Conservation (phyloP, 331 rosid genomes). For the Phaseolus coccineus region DNA sequence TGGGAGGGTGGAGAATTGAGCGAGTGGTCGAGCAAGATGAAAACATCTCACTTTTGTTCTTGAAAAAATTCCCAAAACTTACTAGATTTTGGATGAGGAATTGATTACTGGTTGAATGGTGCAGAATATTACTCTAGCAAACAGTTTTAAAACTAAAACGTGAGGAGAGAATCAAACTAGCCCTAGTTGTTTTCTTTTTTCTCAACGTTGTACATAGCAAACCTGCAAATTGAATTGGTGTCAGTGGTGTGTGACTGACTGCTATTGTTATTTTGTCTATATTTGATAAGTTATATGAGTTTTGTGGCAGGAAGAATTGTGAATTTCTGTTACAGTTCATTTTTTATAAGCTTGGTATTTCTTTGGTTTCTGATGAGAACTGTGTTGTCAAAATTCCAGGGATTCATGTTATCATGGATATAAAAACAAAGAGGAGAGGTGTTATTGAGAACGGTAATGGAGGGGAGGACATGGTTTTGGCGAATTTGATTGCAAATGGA, state of each 20-base stretch:
- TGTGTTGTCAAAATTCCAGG: constrained; percentile 39
- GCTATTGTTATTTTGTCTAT: constrained; percentile 25
- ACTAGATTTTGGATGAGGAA: neutral
- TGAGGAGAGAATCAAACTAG: neutral
- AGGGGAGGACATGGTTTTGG: constrained; percentile 76
- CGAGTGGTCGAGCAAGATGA: neutral
- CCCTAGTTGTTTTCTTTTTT: neutral
- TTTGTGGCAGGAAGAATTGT: neutral
- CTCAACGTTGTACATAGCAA: neutral
- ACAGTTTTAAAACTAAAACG: neutral
- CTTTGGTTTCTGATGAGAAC: constrained; percentile 6
- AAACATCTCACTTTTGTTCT: neutral
- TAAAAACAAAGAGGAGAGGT: constrained; percentile 68
- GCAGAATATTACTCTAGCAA: neutral
- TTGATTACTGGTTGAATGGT: neutral
- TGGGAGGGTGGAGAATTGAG: neutral
- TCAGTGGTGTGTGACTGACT: neutral
- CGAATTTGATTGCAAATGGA: constrained; percentile 72
- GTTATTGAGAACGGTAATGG: constrained; percentile 68
- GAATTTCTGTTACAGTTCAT: neutral
- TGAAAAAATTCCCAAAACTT: neutral
- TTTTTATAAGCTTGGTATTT: constrained; percentile 19
- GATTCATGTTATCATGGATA: constrained; percentile 59
- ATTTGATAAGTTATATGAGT: neutral
- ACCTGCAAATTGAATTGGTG: neutral